Conservation (phyloP, 208 protist species). For the Acanthamoeba royreba region DNA sequence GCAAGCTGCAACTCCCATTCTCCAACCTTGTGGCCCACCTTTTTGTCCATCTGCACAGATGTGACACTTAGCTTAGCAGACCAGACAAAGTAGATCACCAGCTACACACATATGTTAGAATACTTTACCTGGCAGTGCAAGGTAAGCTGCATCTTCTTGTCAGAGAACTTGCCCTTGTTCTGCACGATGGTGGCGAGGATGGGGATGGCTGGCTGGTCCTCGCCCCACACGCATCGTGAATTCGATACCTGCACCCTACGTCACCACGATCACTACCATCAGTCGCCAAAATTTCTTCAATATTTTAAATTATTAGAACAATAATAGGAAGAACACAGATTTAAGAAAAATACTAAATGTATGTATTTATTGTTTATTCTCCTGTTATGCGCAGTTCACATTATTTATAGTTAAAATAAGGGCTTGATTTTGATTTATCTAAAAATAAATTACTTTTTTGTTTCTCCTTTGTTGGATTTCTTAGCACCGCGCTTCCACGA, state of each 20-base stretch:
- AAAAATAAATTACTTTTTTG: background rate
- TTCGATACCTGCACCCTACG: background rate
- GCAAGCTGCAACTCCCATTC: background rate
- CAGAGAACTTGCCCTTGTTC: background rate
- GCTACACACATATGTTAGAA: background rate
- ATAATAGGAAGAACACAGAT: too few species aligned
- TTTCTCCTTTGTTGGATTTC: conserved; percentile 10
- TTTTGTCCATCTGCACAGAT: background rate
- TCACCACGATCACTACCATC: too few species aligned
- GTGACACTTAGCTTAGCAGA: background rate
- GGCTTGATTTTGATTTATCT: too few species aligned
- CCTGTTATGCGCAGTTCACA: too few species aligned
- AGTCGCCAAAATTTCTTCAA: too few species aligned
- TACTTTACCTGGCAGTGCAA: background rate
- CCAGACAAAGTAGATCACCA: background rate
- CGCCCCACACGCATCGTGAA: background rate
- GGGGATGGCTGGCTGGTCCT: background rate
- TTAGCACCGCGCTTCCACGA: conserved; percentile 21
- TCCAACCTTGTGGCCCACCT: background rate
- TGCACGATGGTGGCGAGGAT: background rate
- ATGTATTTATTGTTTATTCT: too few species aligned
- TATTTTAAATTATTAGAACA: too few species aligned
- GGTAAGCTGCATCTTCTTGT: background rate
- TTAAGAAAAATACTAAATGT: too few species aligned
- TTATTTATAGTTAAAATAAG: too few species aligned